These are phyloP conservation scores for Huntiella bhutanensis DNA, from an alignment of 2,329 filamentous ascomycete genomes.

Conservation along the genomic window DNA sequence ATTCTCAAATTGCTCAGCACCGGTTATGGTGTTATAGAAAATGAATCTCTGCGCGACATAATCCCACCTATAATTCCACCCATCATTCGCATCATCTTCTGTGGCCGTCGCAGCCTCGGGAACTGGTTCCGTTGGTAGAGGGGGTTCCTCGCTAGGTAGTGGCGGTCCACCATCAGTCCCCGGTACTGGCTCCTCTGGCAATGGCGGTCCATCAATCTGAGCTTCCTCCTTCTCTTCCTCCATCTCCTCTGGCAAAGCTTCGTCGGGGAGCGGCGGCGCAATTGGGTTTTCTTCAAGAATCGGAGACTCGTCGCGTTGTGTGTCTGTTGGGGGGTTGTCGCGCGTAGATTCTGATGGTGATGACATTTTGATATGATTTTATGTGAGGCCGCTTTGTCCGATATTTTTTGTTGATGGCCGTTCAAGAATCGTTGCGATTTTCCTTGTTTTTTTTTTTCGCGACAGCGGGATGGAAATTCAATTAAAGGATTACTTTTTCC, in stretches of 20 bases:
- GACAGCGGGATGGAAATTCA: too few species aligned
- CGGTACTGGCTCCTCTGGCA: constrained; percentile 4
- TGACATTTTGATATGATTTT: too few species aligned
- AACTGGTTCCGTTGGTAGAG: constrained; percentile 10
- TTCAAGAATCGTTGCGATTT: too few species aligned
- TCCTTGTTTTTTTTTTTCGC: not conserved
- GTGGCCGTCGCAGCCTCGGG: not conserved
- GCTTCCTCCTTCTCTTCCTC: not conserved
- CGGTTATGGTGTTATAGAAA: constrained; percentile 69
- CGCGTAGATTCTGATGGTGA: too few species aligned
- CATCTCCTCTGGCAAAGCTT: constrained; percentile 31
- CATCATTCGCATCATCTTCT: constrained; percentile 30
- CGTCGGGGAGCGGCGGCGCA: constrained; percentile 24
- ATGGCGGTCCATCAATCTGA: not conserved
- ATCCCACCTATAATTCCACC: constrained; percentile 73
- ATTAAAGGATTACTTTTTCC: too few species aligned
- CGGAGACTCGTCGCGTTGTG: constrained; percentile 9
- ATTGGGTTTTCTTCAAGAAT: not conserved
- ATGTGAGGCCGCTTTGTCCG: too few species aligned
- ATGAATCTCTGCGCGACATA: constrained; percentile 49
- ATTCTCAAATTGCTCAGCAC: constrained; percentile 67
- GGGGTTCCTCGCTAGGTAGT: constrained; percentile 7
- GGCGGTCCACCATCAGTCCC: not conserved
- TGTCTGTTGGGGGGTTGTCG: too few species aligned
- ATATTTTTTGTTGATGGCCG: too few species aligned